phyloP scores from a whole-genome alignment of 768 basidiomycete species.

The Lactifluus echinatus region DNA sequence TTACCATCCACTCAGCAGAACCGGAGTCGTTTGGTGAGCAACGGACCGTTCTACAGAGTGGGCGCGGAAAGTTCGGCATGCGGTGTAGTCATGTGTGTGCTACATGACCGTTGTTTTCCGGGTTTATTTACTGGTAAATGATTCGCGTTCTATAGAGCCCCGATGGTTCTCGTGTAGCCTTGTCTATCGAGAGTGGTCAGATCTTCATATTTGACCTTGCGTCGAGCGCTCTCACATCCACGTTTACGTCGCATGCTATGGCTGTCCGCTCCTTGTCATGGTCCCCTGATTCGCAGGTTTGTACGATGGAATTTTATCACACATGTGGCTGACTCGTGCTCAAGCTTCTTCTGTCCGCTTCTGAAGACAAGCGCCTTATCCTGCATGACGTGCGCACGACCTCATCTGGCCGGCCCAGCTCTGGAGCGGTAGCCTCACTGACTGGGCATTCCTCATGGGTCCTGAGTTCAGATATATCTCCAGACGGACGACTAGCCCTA shows the following conservation, averaged over 20 bases:
- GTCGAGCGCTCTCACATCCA: slow-evolving; percentile 51
- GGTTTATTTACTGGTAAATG: background rate
- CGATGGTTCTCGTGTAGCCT: slow-evolving; percentile 72
- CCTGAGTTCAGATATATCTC: slow-evolving; percentile 71
- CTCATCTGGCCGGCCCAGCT: slow-evolving; percentile 47
- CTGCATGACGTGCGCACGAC: slow-evolving; percentile 83
- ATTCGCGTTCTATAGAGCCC: slow-evolving; percentile 60
- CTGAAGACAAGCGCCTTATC: slow-evolving; percentile 87
- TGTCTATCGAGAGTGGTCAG: slow-evolving; percentile 81
- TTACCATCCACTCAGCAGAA: slow-evolving; percentile 64
- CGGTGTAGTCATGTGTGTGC: slow-evolving; percentile 55
- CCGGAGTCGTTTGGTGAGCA: slow-evolving; percentile 57
- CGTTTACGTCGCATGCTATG: slow-evolving; percentile 86
- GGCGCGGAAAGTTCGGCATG: slow-evolving; percentile 73
- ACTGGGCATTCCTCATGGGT: slow-evolving; percentile 91
- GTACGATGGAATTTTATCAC: slow-evolving; percentile 23
- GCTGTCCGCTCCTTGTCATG: slow-evolving; percentile 79
- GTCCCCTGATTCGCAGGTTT: slow-evolving; percentile 82
- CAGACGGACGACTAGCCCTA: slow-evolving; percentile 67
- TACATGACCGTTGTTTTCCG: background rate
- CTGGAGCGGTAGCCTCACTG: slow-evolving; percentile 76
- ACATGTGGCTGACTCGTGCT: background rate
- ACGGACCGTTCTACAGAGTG: slow-evolving; percentile 50
- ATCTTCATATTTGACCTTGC: slow-evolving; percentile 81
- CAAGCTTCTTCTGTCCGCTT: slow-evolving; percentile 80